These are phyloP conservation scores for Paecilomyces sp. DNA, from an alignment of 2,329 filamentous ascomycete genomes.

Conservation along the genomic window DNA sequence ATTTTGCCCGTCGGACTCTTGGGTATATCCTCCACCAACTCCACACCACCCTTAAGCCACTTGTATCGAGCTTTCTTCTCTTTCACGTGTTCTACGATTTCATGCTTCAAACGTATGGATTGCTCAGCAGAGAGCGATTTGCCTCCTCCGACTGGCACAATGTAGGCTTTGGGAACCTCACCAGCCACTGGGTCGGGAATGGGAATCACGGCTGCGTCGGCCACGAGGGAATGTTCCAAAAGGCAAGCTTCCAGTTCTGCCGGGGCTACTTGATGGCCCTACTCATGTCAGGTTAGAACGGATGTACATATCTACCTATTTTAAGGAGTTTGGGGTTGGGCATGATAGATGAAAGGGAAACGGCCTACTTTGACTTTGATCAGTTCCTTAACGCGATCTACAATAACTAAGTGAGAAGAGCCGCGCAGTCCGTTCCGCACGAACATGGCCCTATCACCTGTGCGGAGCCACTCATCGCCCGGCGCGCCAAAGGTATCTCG, in stretches of 20 bases:
- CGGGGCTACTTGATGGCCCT: constrained; percentile 44
- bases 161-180: constrained; percentile 37
- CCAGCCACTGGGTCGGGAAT: constrained; percentile 28
- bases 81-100: constrained; percentile 25
- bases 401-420: constrained; percentile 31
- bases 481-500: constrained; percentile 55
- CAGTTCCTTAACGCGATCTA: constrained; percentile 30
- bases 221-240: constrained; percentile 31
- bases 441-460: constrained; percentile 14
- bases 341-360: no score
- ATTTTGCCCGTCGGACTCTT: constrained; percentile 35
- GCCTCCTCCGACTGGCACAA: constrained; percentile 21
- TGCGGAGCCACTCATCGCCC: constrained; percentile 18
- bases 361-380: constrained; percentile 16
- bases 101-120: background rate
- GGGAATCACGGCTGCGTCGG: constrained; percentile 42
- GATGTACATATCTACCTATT: background rate
- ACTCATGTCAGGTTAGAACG: background rate
- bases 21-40: constrained; percentile 28
- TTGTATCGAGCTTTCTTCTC: constrained; percentile 24
- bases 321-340: no score
- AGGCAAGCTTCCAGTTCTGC: constrained; percentile 42
- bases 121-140: background rate
- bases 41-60: constrained; percentile 26
- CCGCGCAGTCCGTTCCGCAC: constrained; percentile 8